Base-by-base conservation (phyloP, 441 rosid genomes). In the Lepidium campestre region DNA sequence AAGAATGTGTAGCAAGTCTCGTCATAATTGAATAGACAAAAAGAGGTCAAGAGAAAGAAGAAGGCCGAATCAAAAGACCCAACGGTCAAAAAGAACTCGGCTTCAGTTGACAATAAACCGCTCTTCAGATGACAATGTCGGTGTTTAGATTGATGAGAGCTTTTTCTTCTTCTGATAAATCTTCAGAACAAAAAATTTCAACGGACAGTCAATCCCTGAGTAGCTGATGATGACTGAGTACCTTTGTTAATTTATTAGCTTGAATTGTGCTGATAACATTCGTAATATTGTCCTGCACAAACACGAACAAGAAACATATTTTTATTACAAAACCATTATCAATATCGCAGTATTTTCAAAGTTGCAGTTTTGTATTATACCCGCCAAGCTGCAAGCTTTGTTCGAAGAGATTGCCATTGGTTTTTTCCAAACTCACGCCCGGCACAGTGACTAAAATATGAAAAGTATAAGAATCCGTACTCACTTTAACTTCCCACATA, bases 301-400 rank as follows among this genome's bases (percentile, higher is more conserved):
- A 58, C 44, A 55, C 19, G 2, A 12, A 8, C 44, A 46, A 39
- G 17, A 27, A 42, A 42, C 41, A 53, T 14, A n/a, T 34, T 22
- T 4, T 3, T 17, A 53, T 15, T 18, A 62, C 20, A 70, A 1
- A 6, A 17, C 18, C 15, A 17, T 50, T 60, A 7, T 31, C 18
- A 57, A 10, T 1, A 22, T 57, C 48, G 39, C 11, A 2, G 12
- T 18, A 18, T 14, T 10, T 4, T 5, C n/a, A 34, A 2, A 17
- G 8, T 31, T 44, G 17, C 0, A 4, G 14, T 54, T 54, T 37
- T 35, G 56, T 17, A 71, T 36, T 36, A 82, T 82, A 92, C 99
- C 97, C 82, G 82, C 98, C 97, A 92, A 22, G 83, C 71, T 10
- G 82, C 85, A 14, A 91, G 86, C 78, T 92, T 95, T 70, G 81